Evolutionary conservation across 2,329 filamentous ascomycete species (phyloP).

Genomic region (Hypoxylon sp.): DNA sequence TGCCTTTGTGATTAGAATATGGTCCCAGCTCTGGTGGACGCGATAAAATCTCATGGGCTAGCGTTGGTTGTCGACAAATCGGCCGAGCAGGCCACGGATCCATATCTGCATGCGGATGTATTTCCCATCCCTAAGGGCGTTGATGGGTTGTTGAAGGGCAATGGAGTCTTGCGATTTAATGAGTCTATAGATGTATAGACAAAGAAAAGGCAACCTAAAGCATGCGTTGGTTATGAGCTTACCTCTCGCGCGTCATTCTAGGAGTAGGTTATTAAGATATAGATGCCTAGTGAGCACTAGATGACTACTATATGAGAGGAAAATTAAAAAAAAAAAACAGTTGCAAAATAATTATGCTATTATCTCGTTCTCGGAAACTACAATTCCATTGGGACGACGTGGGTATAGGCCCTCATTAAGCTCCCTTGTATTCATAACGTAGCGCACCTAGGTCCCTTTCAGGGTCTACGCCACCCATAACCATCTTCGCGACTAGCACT

Average conservation of each 20-base stretch:
- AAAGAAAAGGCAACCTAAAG: constrained; percentile 17
- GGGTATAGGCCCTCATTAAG: constrained; percentile 49
- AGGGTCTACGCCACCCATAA: constrained; percentile 79
- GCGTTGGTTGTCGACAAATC: constrained; percentile 93
- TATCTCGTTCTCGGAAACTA: not conserved
- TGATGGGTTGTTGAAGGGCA: constrained; percentile 87
- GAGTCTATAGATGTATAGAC: constrained; percentile 84
- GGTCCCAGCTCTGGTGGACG: constrained; percentile 91
- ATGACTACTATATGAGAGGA: constrained; percentile 1
- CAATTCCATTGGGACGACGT: not conserved
- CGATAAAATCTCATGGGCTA: constrained; percentile 93
- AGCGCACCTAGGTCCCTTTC: constrained; percentile 73
- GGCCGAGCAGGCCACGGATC: constrained; percentile 64
- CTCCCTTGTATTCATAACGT: constrained; percentile 78
- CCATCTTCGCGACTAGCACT: constrained; percentile 72
- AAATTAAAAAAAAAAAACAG: constrained; percentile 17
- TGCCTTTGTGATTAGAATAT: constrained; percentile 74
- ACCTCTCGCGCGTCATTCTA: constrained; percentile 3
- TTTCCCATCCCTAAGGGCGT: constrained; percentile 82
- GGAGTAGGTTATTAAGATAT: constrained; percentile 9
- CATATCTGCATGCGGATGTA: constrained; percentile 61
- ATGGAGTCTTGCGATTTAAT: constrained; percentile 92
- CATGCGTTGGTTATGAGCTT: constrained; percentile 9
- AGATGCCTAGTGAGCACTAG: not conserved
- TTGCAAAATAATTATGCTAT: not conserved